Percentiles rank a stretch among this genome's conserved stretches.
These are phyloP conservation scores for Leptodontidium sp. DNA, from an alignment of 2,329 filamentous ascomycete genomes.

Conservation along the genomic window DNA sequence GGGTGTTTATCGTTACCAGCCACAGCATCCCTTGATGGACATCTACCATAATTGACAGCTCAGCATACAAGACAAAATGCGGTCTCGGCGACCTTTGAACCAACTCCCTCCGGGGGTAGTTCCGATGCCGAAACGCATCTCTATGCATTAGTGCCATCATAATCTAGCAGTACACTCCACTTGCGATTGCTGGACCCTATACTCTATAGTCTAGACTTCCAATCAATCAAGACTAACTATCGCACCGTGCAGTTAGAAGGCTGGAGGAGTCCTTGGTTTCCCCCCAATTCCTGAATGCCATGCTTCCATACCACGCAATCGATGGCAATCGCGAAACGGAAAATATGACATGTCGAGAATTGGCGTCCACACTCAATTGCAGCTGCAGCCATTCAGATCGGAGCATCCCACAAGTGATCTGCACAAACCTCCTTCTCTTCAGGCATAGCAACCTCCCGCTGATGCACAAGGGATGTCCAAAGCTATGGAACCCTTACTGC, in stretches of 20 bases:
- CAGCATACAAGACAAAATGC: background rate
- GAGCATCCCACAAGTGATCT: background rate
- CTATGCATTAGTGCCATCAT: too few relatives aligned
- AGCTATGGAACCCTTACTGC: conserved; percentile 17
- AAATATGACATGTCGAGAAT: background rate
- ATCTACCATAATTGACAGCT: background rate
- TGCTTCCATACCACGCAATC: too few relatives aligned
- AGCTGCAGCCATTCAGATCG: conserved; percentile 1
- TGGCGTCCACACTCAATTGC: background rate
- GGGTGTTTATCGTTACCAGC: background rate
- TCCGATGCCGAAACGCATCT: too few relatives aligned
- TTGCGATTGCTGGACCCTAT: too few relatives aligned
- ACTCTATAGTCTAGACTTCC: too few relatives aligned
- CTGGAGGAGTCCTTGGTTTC: too few relatives aligned
- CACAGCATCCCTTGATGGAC: background rate
- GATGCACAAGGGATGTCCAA: conserved; percentile 6
- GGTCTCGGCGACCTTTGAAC: background rate
- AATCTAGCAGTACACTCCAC: too few relatives aligned
- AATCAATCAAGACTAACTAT: too few relatives aligned
- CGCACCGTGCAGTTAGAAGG: too few relatives aligned
- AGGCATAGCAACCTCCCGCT: background rate
- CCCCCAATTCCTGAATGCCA: too few relatives aligned
- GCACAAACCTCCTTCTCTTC: background rate
- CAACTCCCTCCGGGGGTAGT: background rate
- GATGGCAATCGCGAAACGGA: too few relatives aligned